Percentiles rank a stretch among this genome's conserved stretches.
Conservation (phyloP, 2,329 filamentous ascomycete species). For the Fusarium burgessii region DNA sequence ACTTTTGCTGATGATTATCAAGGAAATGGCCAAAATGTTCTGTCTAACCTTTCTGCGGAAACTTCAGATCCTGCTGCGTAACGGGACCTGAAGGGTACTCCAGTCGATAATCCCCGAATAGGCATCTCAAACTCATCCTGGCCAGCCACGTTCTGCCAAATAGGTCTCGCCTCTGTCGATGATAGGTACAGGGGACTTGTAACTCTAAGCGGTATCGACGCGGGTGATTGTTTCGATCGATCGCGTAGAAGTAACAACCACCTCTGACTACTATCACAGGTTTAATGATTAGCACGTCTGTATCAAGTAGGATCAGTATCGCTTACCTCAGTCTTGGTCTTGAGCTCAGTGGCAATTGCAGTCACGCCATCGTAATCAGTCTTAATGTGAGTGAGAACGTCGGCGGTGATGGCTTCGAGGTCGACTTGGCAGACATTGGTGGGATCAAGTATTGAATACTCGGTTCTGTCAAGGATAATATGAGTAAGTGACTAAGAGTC, state of each 20-base stretch:
- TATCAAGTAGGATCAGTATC: accelerated
- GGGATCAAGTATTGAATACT: not conserved
- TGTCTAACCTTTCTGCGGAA: no score
- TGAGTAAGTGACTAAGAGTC: accelerated
- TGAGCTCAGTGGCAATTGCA: not conserved
- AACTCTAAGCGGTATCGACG: not conserved
- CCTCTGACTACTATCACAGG: not conserved
- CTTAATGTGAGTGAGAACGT: not conserved
- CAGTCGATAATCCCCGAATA: not conserved
- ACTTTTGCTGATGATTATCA: no score
- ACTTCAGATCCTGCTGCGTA: no score
- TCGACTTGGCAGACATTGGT: not conserved
- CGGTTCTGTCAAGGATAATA: not conserved
- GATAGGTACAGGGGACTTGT: not conserved
- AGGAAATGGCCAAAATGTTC: no score
- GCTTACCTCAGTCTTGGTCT: not conserved
- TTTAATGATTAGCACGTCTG: not conserved
- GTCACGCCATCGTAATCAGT: not conserved
- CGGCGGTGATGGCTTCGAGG: not conserved
- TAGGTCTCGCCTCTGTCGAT: not conserved
- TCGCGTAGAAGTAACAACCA: not conserved
- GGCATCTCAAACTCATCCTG: not conserved
- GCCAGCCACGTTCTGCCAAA: not conserved
- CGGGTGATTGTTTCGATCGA: not conserved
- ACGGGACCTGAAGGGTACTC: not conserved